These are phyloP conservation scores for Biancaea sappan DNA, from an alignment of 306 rosid species.

Conservation along the genomic window DNA sequence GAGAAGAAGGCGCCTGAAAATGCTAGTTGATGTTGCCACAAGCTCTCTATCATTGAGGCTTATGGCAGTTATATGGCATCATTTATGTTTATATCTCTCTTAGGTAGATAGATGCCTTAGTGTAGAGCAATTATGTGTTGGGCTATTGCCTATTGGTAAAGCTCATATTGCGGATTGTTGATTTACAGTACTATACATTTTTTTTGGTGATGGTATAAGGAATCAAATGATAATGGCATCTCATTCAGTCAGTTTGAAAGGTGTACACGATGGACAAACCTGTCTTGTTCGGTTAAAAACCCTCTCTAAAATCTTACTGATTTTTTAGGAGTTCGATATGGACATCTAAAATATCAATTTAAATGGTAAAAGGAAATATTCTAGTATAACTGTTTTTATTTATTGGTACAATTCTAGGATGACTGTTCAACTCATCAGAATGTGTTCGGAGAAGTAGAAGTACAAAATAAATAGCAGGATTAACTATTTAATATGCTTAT, in stretches of 20 bases:
- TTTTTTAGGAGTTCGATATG: too few relatives aligned
- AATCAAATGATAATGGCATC: slow-evolving; percentile 10
- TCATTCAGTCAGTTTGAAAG: slow-evolving; percentile 1
- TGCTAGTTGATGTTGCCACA: slow-evolving; percentile 41
- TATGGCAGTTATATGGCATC: slow-evolving; percentile 33
- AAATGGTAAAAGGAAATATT: too few relatives aligned
- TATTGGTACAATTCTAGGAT: too few relatives aligned
- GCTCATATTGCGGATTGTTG: slow-evolving; percentile 29
- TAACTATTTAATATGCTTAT: too few relatives aligned
- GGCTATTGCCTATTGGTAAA: slow-evolving; percentile 38
- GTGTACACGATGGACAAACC: slow-evolving; percentile 4
- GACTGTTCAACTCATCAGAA: too few relatives aligned
- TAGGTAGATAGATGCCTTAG: slow-evolving; percentile 23
- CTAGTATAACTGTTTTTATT: too few relatives aligned
- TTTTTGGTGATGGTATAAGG: slow-evolving; percentile 19
- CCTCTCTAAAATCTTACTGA: too few relatives aligned
- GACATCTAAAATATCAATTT: too few relatives aligned
- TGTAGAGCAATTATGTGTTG: slow-evolving; percentile 11
- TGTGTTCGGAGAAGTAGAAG: too few relatives aligned
- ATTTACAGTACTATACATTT: slow-evolving; percentile 26
- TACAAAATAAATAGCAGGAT: too few relatives aligned
- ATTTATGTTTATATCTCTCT: slow-evolving; percentile 22
- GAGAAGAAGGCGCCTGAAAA: slow-evolving; percentile 44
- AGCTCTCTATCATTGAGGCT: slow-evolving; percentile 6
- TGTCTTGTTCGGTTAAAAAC: too few relatives aligned